Base-by-base conservation (phyloP, 2,329 filamentous ascomycete species). In the Diplodia seriata region DNA sequence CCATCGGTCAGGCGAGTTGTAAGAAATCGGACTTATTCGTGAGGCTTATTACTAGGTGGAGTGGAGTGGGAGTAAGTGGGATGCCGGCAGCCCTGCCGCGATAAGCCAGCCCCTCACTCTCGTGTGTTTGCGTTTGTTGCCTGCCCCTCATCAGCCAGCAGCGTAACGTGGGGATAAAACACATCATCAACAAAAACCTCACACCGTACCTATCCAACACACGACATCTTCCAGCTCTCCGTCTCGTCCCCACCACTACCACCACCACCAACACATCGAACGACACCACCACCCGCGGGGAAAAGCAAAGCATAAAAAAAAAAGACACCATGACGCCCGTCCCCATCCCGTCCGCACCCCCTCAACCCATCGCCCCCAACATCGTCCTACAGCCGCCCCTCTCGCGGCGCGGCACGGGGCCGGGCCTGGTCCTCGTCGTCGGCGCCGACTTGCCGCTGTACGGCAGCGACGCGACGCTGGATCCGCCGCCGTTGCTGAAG, bases 401-500 rank as follows among this genome's bases (percentile, higher is more conserved):
- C 6, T 84, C 84, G n/a, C 80, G 83, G 38, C 77, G 79, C 59
- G 83, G 83, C 8, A 74, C 73, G 47, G 84, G 85, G 0, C 84
- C 84, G 0, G 83, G 83, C 0, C 71, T 86, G 1, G 74, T 86
- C 7, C 71, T 86, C 14, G 70, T 86, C 4, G 72, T 81, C 1
- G 78, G 83, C 7, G 70, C 76, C 55, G 74, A 74, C 49, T 72
- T 77, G 53, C 70, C 61, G 61, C 72, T 73, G 70, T 71, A 72
- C 15, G 65, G 72, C 50, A 76, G 74, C 40, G 80, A 80, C 33
- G 75, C 76, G 57, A 79, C 78, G 54, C 74, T 82, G 1, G 83
- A 85, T 66, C 89, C 89, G 0, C 81, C 84, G 9, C 86, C 87
- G 0, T 72, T 86, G 15, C 74, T 86, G 69, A 92, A 91, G 76